A percentile compares a stretch with the other conserved stretches of the same genome.
Conservation (phyloP, 2,329 filamentous ascomycete species). For the Exutisphaerella laricina region DNA sequence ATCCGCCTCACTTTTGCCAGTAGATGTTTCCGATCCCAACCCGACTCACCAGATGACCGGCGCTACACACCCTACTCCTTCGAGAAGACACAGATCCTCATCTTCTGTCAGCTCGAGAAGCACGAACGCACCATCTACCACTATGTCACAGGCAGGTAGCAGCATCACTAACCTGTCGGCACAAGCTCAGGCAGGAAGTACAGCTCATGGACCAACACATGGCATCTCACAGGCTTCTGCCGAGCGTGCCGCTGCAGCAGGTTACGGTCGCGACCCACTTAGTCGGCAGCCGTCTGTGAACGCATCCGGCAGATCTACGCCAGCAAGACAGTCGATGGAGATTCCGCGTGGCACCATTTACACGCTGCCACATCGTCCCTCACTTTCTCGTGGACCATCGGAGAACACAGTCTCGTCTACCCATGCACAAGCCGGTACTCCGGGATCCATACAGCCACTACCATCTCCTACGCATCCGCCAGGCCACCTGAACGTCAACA, state of each 20-base stretch:
- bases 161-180: slow-evolving; percentile 14
- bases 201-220: slow-evolving; percentile 16
- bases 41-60: slow-evolving; percentile 42
- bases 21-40: slow-evolving; percentile 45
- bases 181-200: slow-evolving; percentile 22
- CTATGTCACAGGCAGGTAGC: slow-evolving; percentile 12
- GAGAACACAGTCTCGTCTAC: slow-evolving; percentile 24
- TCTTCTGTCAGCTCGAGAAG: slow-evolving; percentile 28
- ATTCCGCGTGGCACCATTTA: slow-evolving; percentile 21
- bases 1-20: slow-evolving; percentile 37
- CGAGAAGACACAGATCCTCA: slow-evolving; percentile 44
- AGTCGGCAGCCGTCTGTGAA: slow-evolving; percentile 32
- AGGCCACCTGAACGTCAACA: slow-evolving; percentile 14
- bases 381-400: slow-evolving; percentile 30
- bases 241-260: slow-evolving; percentile 31
- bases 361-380: slow-evolving; percentile 31
- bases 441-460: slow-evolving; percentile 15
- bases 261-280: slow-evolving; percentile 16
- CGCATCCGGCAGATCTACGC: slow-evolving; percentile 33
- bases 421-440: slow-evolving; percentile 24
- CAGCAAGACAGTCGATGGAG: slow-evolving; percentile 31
- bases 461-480: slow-evolving; percentile 21
- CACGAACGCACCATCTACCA: slow-evolving; percentile 25
- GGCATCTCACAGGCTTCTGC: slow-evolving; percentile 33
- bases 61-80: slow-evolving; percentile 49